phyloP scores from a whole-genome alignment of 2,329 filamentous ascomycete genomes.

The Penicillium oxalicum region DNA sequence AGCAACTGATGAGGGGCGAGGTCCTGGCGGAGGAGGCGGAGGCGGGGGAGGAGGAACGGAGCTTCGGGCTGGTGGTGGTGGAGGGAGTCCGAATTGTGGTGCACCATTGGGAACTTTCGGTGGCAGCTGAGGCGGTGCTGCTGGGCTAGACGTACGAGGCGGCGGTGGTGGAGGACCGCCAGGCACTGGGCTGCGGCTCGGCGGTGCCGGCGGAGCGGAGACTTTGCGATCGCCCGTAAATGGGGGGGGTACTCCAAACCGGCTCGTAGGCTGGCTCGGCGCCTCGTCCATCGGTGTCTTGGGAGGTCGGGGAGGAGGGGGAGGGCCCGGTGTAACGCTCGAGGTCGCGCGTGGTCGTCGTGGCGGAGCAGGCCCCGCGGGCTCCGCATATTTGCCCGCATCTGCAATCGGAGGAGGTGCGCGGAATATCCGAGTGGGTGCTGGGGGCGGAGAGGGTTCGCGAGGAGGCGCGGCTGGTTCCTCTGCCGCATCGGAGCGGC shows the following conservation, averaged over 20 bases:
- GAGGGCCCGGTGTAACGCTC: conserved; percentile 51
- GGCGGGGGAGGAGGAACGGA: conserved; percentile 43
- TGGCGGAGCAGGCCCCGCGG: conserved; percentile 43
- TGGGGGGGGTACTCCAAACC: conserved; percentile 72
- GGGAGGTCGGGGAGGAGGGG: conserved; percentile 62
- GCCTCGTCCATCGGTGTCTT: conserved; percentile 66
- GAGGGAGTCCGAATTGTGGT: conserved; percentile 41
- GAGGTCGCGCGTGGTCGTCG: conserved; percentile 47
- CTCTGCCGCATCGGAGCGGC: conserved; percentile 45
- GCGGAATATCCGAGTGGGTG: conserved; percentile 55
- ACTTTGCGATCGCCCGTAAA: conserved; percentile 62
- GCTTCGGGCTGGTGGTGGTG: conserved; percentile 52
- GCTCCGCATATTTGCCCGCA: conserved; percentile 75
- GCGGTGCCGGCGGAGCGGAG: conserved; percentile 65
- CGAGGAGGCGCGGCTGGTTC: conserved; percentile 57
- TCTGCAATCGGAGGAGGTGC: conserved; percentile 85
- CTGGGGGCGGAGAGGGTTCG: conserved; percentile 65
- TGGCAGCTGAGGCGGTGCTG: conserved; percentile 46
- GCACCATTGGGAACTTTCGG: conserved; percentile 37
- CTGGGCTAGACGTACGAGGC: conserved; percentile 42
- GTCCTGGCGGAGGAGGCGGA: conserved; percentile 30
- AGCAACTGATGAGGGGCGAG: not conserved
- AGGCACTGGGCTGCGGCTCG: conserved; percentile 56
- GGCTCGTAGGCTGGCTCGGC: conserved; percentile 40
- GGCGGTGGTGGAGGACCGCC: conserved; percentile 62